A percentile compares a stretch with the other conserved stretches of the same genome.
These are phyloP conservation scores for Hordeum pubiflorum DNA, from an alignment of 202 grass and related monocot genomes.

Conservation along the genomic window DNA sequence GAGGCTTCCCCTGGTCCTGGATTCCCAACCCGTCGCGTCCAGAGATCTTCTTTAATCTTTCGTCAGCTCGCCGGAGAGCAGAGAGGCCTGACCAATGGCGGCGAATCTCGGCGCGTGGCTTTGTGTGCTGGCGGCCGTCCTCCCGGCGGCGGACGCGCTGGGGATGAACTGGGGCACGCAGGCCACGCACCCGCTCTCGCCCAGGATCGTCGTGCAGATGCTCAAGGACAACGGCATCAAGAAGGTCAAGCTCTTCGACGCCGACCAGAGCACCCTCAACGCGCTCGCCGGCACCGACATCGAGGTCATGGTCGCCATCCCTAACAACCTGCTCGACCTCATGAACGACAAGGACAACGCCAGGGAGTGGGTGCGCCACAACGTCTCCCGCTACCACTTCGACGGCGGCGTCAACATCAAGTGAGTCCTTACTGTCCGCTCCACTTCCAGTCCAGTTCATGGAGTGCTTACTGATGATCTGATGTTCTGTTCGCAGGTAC, in stretches of 20 bases:
- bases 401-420: constrained; percentile 82
- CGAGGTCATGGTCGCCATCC: constrained; percentile 94
- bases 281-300: constrained; percentile 66
- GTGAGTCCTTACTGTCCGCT: constrained; percentile 23
- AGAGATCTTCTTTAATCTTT: neutral
- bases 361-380: constrained; percentile 63
- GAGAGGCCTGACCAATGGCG: neutral
- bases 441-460: neutral
- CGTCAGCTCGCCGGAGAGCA: neutral
- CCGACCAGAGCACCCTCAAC: constrained; percentile 50
- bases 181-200: constrained; percentile 65
- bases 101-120: constrained; percentile 12
- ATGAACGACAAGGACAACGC: constrained; percentile 58
- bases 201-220: constrained; percentile 63
- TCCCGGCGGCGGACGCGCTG: constrained; percentile 35
- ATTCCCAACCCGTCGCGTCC: neutral
- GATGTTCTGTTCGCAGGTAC: constrained; percentile 32
- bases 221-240: constrained; percentile 73
- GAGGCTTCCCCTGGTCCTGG: neutral
- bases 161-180: constrained; percentile 96
- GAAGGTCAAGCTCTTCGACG: constrained; percentile 93
- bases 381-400: constrained; percentile 69
- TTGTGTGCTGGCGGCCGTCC: neutral
- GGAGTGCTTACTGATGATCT: too few relatives aligned
- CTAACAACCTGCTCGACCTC: constrained; percentile 59